Conservation (phyloP, 2,329 filamentous ascomycete species). For the Aureobasidium pullulans region DNA sequence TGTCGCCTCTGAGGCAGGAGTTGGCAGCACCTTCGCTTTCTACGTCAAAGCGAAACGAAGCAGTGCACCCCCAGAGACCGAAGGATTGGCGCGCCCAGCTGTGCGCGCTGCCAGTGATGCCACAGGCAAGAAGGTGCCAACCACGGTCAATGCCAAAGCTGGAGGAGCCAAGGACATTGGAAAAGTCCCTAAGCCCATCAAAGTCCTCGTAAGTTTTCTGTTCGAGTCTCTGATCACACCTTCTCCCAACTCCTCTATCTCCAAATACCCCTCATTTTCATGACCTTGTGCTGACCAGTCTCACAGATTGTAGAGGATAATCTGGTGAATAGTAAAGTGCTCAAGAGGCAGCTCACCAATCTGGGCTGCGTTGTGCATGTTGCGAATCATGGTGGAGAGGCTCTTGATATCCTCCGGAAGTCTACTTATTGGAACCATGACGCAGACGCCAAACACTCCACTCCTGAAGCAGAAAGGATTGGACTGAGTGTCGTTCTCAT, state of each 20-base stretch:
- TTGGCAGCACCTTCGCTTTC: constrained; percentile 69
- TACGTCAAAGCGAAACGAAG: constrained; percentile 63
- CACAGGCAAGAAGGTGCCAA: constrained; percentile 11
- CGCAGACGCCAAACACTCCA: neutral
- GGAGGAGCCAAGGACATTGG: neutral
- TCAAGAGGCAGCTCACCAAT: constrained; percentile 44
- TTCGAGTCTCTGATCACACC: constrained; percentile 21
- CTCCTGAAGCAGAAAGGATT: constrained; percentile 8
- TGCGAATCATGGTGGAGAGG: constrained; percentile 42
- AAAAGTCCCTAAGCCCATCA: neutral
- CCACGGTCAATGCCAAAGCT: neutral
- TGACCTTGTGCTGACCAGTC: neutral
- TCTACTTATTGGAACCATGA: constrained; percentile 35
- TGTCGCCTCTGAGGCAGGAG: constrained; percentile 58
- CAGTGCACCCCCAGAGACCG: constrained; percentile 21
- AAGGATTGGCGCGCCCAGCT: neutral
- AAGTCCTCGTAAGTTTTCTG: constrained; percentile 6
- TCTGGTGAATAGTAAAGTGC: constrained; percentile 42
- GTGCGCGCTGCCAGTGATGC: constrained; percentile 13
- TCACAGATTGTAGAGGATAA: constrained; percentile 37
- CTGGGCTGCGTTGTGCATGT: constrained; percentile 39
- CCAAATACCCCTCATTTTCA: neutral
- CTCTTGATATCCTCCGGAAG: constrained; percentile 36
- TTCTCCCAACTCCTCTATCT: neutral
- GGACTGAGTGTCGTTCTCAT: constrained; percentile 53